Base-by-base conservation (phyloP, 768 basidiomycete genomes). In the Floccularia luteovirens region DNA sequence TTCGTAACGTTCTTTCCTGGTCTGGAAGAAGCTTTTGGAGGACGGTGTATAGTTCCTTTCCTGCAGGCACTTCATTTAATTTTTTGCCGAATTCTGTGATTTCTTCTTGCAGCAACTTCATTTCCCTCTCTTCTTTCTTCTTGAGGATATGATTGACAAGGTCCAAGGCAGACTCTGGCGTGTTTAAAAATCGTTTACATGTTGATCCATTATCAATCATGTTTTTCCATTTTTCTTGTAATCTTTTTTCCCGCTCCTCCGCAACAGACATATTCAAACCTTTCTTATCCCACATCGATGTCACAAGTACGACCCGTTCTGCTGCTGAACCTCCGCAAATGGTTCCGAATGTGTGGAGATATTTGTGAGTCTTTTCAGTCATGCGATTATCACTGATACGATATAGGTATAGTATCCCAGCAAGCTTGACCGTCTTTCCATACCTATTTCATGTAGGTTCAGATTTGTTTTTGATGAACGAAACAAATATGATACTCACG, bases 31-130 rank as follows among this genome's bases (percentile, higher is more conserved):
- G 42, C 22, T 50, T 49, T 31, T 55, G 50, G 12, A 60, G 45
- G 0, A 47, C 41, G 14, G 28, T 42, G 34, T 57, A 53, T 4
- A 63, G 28, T 1, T 58, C 48, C 20, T 50, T 51, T 7, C 59
- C 61, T 3, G 61, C 61, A 10, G 54, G 44, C 0, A 60, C 60
- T 39, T 61, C 58, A 20, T 51, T 47, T 33, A 61, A 47, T 6
- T 42, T 34, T 34, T 51, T 53, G n/a, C 43, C 36, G 12, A 59
- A 44, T n/a, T 61, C 55, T 14, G 59, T 55, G 22, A 62, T 43
- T 38, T 62, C 61, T 39, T 57, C 50, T 43, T 61, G 61, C 31
- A 62, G 42, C 19, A 54, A 50, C 12, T 57, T 43, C 1, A 44
- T 33, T 24, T 52, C 47, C 12, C 32, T 39, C 17, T 47, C 24